phyloP scores from a whole-genome alignment of 169 alveolate genomes.

The Cryptosporidium ubiquitum region DNA sequence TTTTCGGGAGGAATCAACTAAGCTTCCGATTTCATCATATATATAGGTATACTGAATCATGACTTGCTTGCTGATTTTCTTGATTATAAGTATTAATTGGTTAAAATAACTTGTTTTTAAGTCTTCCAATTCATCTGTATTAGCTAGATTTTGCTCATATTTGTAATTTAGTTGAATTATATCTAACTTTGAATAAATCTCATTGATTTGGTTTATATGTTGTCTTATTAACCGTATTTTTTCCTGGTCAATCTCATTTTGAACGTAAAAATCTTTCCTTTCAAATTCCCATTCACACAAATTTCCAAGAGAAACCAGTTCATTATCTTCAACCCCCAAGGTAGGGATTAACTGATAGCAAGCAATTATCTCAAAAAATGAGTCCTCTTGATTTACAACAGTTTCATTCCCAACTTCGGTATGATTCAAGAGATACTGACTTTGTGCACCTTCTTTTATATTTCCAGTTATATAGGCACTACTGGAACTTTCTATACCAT shows the following conservation, averaged over 20 bases:
- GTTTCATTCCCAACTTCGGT: neutral
- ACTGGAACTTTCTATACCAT: neutral
- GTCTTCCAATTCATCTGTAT: neutral
- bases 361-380: conserved; percentile 6
- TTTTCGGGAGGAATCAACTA: conserved; percentile 3
- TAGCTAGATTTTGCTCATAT: neutral
- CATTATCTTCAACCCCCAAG: conserved; percentile 21
- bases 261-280: neutral
- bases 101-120: conserved; percentile 11
- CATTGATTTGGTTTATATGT: conserved; percentile 13
- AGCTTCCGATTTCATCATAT: neutral
- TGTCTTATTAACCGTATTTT: neutral
- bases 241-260: neutral
- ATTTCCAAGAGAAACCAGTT: conserved; percentile 11
- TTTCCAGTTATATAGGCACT: neutral
- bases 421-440: neutral
- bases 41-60: neutral
- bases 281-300: conserved; percentile 23
- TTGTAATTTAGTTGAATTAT: neutral
- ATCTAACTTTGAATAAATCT: conserved; percentile 30
- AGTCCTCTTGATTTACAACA: neutral
- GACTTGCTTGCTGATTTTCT: conserved; percentile 6
- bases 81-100: neutral
- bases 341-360: conserved; percentile 41
- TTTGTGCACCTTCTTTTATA: neutral